These are phyloP conservation scores for Eutypella sp. DNA, from an alignment of 2,329 filamentous ascomycete genomes.

Conservation along the genomic window DNA sequence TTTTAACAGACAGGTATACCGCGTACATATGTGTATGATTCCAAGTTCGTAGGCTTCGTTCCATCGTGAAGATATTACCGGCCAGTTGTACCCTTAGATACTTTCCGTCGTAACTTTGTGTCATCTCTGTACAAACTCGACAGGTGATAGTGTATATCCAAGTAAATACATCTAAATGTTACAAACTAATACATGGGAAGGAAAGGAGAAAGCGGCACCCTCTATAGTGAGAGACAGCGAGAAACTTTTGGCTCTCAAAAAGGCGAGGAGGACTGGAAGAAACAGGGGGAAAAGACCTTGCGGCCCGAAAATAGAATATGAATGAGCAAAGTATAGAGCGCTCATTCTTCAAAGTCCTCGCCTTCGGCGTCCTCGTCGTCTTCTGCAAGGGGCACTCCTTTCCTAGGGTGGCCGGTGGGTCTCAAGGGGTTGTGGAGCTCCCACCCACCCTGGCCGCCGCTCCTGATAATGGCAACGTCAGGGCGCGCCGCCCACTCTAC, in stretches of 20 bases:
- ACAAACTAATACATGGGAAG: neutral
- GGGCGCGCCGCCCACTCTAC: constrained; percentile 25
- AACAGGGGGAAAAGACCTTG: neutral
- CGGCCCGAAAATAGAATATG: constrained; percentile 1
- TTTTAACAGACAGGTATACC: neutral
- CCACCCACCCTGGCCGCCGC: constrained; percentile 19
- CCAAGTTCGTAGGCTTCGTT: neutral
- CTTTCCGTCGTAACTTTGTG: too few relatives aligned
- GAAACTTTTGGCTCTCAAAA: too few relatives aligned
- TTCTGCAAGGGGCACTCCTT: constrained; percentile 5
- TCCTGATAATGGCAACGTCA: constrained; percentile 24
- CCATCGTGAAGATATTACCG: neutral
- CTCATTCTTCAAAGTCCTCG: constrained; percentile 24
- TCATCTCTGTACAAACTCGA: neutral
- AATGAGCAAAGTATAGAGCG: neutral
- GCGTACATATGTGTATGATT: neutral
- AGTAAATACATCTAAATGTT: constrained; percentile 1
- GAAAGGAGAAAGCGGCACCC: neutral
- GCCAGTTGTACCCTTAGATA: too few relatives aligned
- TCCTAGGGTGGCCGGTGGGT: constrained; percentile 7
- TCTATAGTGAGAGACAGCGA: too few relatives aligned
- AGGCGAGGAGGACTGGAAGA: too few relatives aligned
- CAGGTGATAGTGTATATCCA: neutral
- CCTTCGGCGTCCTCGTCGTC: constrained; percentile 25
- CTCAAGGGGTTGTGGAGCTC: constrained; percentile 25